These are phyloP conservation scores for Akanthomyces lecanii DNA, from an alignment of 2,329 filamentous ascomycete genomes.

Conservation along the genomic window DNA sequence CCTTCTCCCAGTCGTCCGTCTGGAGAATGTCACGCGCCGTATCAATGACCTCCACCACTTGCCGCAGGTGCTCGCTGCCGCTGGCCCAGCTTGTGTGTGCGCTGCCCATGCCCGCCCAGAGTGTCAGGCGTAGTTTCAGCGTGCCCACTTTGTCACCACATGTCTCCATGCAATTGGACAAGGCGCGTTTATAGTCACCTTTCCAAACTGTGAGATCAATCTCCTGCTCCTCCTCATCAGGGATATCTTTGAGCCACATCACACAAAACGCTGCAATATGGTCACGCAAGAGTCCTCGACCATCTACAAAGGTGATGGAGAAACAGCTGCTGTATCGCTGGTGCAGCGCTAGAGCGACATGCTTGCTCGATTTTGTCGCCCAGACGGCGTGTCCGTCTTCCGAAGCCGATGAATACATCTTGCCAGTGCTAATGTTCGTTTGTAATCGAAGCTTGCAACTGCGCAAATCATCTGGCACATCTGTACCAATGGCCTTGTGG, in stretches of 20 bases:
- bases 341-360: slow-evolving; percentile 50
- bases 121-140: slow-evolving; percentile 37
- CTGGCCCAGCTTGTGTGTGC: slow-evolving; percentile 35
- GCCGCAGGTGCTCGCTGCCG: slow-evolving; percentile 31
- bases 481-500: slow-evolving; percentile 41
- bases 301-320: slow-evolving; percentile 52
- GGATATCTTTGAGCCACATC: slow-evolving; percentile 65
- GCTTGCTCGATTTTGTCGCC: slow-evolving; percentile 44
- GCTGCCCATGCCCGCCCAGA: slow-evolving; percentile 35
- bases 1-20: slow-evolving; percentile 29
- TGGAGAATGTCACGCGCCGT: slow-evolving; percentile 34
- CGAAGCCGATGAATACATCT: slow-evolving; percentile 44
- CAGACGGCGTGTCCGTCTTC: slow-evolving; percentile 45
- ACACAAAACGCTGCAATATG: slow-evolving; percentile 58
- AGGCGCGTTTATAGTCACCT: slow-evolving; percentile 48
- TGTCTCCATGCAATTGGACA: slow-evolving; percentile 36
- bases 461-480: slow-evolving; percentile 43
- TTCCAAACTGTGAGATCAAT: slow-evolving; percentile 62
- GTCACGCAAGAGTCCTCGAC: slow-evolving; percentile 40
- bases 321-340: slow-evolving; percentile 53
- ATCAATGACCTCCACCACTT: slow-evolving; percentile 46
- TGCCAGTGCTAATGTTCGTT: slow-evolving; percentile 53
- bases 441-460: slow-evolving; percentile 55
- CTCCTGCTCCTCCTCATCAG: slow-evolving; percentile 60
- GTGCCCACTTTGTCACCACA: slow-evolving; percentile 47